Conservation (phyloP, 2,329 filamentous ascomycete species). For the Calonectria honghensis region DNA sequence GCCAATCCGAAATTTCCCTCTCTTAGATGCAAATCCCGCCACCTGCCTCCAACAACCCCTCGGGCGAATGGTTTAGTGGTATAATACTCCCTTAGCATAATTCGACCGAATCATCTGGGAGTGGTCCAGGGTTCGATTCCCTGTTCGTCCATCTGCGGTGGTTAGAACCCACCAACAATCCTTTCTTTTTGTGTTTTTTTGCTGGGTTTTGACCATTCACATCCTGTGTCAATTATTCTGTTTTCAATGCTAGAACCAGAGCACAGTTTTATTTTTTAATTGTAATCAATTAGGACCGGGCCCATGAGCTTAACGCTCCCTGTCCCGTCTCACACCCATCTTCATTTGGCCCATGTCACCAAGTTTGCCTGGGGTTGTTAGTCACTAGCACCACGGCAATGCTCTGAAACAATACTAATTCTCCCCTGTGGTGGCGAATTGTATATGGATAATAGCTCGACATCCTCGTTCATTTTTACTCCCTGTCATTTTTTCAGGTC, state of each 20-base stretch:
- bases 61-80: constrained; percentile 60
- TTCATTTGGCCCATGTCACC: neutral
- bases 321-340: neutral
- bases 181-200: constrained; percentile 42
- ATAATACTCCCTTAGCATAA: constrained; percentile 59
- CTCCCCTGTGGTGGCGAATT: neutral
- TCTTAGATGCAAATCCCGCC: constrained; percentile 31
- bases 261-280: neutral
- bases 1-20: constrained; percentile 16
- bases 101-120: constrained; percentile 53
- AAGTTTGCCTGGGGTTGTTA: neutral
- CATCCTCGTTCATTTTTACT: neutral
- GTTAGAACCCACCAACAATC: constrained; percentile 47
- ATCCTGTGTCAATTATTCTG: neutral
- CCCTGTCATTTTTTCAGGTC: neutral
- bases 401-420: neutral
- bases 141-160: constrained; percentile 56
- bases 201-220: neutral
- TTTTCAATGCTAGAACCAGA: neutral
- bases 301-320: neutral
- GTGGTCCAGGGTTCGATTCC: constrained; percentile 61
- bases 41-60: neutral
- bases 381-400: neutral
- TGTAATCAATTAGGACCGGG: neutral
- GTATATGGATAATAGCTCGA: neutral